A percentile compares a stretch with the other conserved stretches of the same genome.
Evolutionary conservation across 1,284 basidiomycete genomes (phyloP).

Genomic region (Boletus smithii): DNA sequence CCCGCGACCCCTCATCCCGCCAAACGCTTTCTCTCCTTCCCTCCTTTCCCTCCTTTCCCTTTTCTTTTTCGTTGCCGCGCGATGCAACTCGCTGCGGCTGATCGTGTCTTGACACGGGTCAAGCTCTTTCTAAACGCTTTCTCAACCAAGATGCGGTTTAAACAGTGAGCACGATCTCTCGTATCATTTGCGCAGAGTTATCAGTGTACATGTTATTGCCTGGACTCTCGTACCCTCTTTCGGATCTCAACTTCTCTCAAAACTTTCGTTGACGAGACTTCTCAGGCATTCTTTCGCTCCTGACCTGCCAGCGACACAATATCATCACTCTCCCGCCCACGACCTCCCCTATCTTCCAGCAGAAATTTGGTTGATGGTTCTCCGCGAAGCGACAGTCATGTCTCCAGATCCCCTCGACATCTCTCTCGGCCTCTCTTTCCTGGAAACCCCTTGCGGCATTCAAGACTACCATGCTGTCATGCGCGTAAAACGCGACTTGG

Average conservation of each 20-base stretch:
- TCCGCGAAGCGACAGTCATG: slow-evolving; percentile 48
- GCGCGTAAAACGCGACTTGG: slow-evolving; percentile 46
- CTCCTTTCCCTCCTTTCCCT: too few relatives aligned
- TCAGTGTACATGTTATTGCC: neutral
- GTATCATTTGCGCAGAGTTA: too few relatives aligned
- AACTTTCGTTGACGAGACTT: slow-evolving; percentile 6
- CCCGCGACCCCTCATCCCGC: neutral
- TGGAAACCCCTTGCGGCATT: slow-evolving; percentile 40
- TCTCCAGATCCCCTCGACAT: slow-evolving; percentile 46
- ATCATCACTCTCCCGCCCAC: slow-evolving; percentile 30
- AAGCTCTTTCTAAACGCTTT: slow-evolving; percentile 13
- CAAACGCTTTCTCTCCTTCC: slow-evolving; percentile 5
- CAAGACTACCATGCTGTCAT: slow-evolving; percentile 46
- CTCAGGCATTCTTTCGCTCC: slow-evolving; percentile 11
- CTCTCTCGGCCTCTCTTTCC: slow-evolving; percentile 47
- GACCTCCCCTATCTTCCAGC: slow-evolving; percentile 47
- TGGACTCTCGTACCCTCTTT: neutral
- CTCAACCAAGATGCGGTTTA: slow-evolving; percentile 17
- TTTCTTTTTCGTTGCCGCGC: neutral
- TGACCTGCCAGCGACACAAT: slow-evolving; percentile 12
- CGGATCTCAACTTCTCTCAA: neutral
- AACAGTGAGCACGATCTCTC: slow-evolving; percentile 15
- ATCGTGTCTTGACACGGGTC: slow-evolving; percentile 19
- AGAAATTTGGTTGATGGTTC: slow-evolving; percentile 59
- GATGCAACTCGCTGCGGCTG: slow-evolving; percentile 14